phyloP scores from a whole-genome alignment of 192 early-diverging fungal genomes.

The Gigaspora rosea region DNA sequence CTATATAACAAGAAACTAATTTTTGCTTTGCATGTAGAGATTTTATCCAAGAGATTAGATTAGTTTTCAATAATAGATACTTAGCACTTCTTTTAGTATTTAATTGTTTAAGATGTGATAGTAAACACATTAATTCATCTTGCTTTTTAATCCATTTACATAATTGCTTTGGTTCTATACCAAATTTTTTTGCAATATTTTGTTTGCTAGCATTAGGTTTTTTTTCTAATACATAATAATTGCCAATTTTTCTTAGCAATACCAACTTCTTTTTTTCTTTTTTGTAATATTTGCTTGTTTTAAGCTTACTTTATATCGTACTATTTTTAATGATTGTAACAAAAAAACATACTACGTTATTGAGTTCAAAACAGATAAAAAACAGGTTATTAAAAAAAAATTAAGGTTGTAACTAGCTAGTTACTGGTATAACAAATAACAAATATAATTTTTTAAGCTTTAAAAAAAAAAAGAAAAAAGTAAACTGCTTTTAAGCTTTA shows the following conservation, averaged over 20 bases:
- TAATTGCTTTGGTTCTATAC: slow-evolving; percentile 21
- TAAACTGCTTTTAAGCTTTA: too few relatives aligned
- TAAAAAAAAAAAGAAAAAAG: too few relatives aligned
- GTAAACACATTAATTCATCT: not conserved
- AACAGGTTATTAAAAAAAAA: too few relatives aligned
- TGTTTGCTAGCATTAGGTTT: not conserved
- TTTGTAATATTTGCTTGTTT: not conserved
- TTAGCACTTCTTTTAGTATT: not conserved
- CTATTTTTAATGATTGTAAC: too few relatives aligned
- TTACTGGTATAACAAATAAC: too few relatives aligned
- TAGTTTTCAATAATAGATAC: not conserved
- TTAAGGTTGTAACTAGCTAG: too few relatives aligned
- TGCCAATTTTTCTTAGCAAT: not conserved
- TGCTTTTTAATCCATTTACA: not conserved
- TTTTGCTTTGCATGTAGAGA: not conserved
- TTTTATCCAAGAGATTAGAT: not conserved
- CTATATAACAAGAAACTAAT: not conserved
- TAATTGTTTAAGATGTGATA: not conserved
- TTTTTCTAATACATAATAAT: not conserved
- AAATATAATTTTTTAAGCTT: too few relatives aligned
- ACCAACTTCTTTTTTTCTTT: not conserved
- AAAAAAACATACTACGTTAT: too few relatives aligned
- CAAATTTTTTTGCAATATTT: slow-evolving; percentile 5
- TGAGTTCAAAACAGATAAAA: too few relatives aligned
- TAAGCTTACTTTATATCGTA: not conserved